Evolutionary conservation across 495 filamentous ascomycete species (phyloP), one percentile per base, ranked within the genome.

Genomic region (Penicillium steckii): DNA sequence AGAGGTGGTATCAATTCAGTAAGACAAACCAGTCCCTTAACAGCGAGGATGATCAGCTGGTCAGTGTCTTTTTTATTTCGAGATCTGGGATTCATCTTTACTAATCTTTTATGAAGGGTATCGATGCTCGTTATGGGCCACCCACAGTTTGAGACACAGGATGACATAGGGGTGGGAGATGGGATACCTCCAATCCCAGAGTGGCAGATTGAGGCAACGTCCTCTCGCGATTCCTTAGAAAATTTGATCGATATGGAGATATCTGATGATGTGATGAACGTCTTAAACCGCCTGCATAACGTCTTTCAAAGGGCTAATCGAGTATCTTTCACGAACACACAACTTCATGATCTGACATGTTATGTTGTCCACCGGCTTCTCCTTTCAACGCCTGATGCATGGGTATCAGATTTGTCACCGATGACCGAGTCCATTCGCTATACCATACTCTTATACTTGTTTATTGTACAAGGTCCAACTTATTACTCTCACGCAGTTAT

Each of bases 1-100:
- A 58, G 78, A 57, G 78, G 77, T n/a, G 77, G 76, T 3, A 75
- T 80, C 43, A 64, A 65, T 38, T 45, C 66, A 32, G 66, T 80
- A 3, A 66, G 69, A 38, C 71, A 73, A 29, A 77, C 73, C 0
- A 79, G 72, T 42, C 74, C 76, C 1, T 64, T 81, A 3, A 80
- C 77, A 0, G 77, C 76, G 23, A 68, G 75, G 50, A 81, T 80
- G 76, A 55, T 80, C 7, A 67, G 66, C 50, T 80, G 78, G 78
- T 80, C 57, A 67, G 71, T 49, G 2, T 25, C 13, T n/a, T n/a
- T n/a, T n/a, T n/a, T n/a, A n/a, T n/a, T n/a, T n/a, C n/a, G n/a
- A n/a, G n/a, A n/a, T n/a, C n/a, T n/a, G n/a, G n/a, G n/a, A n/a
- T n/a, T n/a, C n/a, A n/a, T n/a, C n/a, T n/a, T n/a, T n/a, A n/a